Percentiles rank a stretch among this genome's conserved stretches.
Evolutionary conservation across 768 basidiomycete genomes (phyloP).

Genomic region (Termitomyces bulborhizus): DNA sequence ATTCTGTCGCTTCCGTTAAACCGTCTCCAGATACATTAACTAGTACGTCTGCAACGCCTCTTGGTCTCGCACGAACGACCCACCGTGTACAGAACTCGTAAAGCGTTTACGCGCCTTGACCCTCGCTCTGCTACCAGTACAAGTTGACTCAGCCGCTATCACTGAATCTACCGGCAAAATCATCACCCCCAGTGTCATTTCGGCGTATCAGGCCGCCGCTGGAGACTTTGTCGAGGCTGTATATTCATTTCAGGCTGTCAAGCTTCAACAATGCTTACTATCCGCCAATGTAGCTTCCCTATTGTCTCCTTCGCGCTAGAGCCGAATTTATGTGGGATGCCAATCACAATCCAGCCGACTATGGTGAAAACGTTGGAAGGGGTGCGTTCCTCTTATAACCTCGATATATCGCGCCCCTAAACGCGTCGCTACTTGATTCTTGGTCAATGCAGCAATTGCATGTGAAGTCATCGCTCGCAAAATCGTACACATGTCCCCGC

Average conservation of each 20-base stretch:
- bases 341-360: slow-evolving; percentile 75
- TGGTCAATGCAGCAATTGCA: slow-evolving; percentile 47
- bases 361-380: slow-evolving; percentile 78
- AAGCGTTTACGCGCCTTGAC: slow-evolving; percentile 75
- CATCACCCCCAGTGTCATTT: slow-evolving; percentile 76
- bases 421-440: background rate
- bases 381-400: slow-evolving; percentile 34
- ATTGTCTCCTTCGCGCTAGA: slow-evolving; percentile 70
- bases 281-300: slow-evolving; percentile 54
- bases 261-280: background rate
- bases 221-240: slow-evolving; percentile 88
- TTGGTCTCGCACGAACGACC: background rate
- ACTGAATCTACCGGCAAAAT: slow-evolving; percentile 76
- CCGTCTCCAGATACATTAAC: slow-evolving; percentile 69
- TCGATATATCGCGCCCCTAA: background rate
- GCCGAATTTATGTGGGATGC: slow-evolving; percentile 82
- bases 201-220: slow-evolving; percentile 70
- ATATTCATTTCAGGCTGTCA: slow-evolving; percentile 17
- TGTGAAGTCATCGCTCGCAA: slow-evolving; percentile 82
- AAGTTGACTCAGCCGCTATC: slow-evolving; percentile 63
- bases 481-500: slow-evolving; percentile 64
- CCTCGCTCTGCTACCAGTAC: slow-evolving; percentile 68
- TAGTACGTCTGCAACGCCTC: slow-evolving; percentile 41
- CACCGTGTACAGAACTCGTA: slow-evolving; percentile 55
- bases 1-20: slow-evolving; percentile 39